Evolutionary conservation across 2,329 filamentous ascomycete genomes (phyloP).

Genomic region (Chaetomiaceae sp.): DNA sequence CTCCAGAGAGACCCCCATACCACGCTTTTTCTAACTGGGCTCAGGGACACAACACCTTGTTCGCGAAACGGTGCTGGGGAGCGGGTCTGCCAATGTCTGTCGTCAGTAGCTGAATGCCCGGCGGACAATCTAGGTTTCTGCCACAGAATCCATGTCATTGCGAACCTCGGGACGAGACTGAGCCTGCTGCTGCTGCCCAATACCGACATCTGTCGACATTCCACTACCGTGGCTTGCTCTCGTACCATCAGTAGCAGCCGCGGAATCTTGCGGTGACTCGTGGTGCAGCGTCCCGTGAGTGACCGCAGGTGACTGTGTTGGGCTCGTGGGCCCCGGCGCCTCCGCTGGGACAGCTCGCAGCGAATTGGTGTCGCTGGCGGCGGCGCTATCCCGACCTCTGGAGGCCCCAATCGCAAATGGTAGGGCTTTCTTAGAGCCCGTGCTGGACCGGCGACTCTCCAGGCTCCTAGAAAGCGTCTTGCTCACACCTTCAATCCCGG

Average conservation of each 20-base stretch:
- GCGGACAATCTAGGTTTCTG: slow-evolving; percentile 38
- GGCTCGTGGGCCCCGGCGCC: slow-evolving; percentile 31
- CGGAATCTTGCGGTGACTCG: slow-evolving; percentile 3
- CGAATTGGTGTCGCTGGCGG: slow-evolving; percentile 55
- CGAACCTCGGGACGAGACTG: slow-evolving; percentile 45
- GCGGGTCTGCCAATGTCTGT: slow-evolving; percentile 18
- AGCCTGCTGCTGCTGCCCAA: slow-evolving; percentile 13
- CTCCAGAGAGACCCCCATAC: slow-evolving; percentile 60
- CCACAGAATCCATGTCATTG: slow-evolving; percentile 42
- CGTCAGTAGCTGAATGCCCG: slow-evolving; percentile 16
- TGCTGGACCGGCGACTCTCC: slow-evolving; percentile 85
- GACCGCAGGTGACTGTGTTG: slow-evolving; percentile 32
- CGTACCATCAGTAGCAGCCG: neutral
- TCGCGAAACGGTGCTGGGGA: slow-evolving; percentile 32
- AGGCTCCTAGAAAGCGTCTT: slow-evolving; percentile 80
- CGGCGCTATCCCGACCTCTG: slow-evolving; percentile 43
- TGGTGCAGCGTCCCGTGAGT: slow-evolving; percentile 16
- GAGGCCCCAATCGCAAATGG: slow-evolving; percentile 41
- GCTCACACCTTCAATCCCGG: slow-evolving; percentile 65
- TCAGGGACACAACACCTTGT: slow-evolving; percentile 30
- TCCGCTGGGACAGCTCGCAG: slow-evolving; percentile 44
- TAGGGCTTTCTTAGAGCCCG: slow-evolving; percentile 70
- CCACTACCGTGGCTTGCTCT: slow-evolving; percentile 15
- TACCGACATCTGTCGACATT: slow-evolving; percentile 1
- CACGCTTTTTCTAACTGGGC: slow-evolving; percentile 45